Base-by-base conservation (phyloP, 495 filamentous ascomycete species). In the Annulohypoxylon nitens region DNA sequence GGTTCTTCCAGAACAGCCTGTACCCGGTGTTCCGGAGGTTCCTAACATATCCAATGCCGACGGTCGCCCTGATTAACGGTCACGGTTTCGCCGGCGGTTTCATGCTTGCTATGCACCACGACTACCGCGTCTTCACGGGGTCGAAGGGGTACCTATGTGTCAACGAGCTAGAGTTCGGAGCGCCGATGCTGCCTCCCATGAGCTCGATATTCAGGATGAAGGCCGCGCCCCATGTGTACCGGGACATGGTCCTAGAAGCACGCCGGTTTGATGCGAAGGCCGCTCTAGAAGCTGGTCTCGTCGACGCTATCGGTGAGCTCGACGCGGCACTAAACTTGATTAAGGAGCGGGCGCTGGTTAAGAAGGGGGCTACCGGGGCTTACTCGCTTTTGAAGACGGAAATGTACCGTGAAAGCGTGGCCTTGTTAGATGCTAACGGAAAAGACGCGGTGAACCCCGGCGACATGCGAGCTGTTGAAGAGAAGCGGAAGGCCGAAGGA, bases 101-200 rank as follows among this genome's bases (percentile, higher is more conserved):
- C 69, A 94, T 95, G 90, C 79, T 92, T 6, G 90, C 92, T 55
- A 93, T 94, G 91, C 89, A 92, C 79, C 92, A 94, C 82, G 93
- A 95, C 79, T 95, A 95, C 78, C 88, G 93, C 3, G 80, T 93
- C 71, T 89, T 91, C 84, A 93, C 92, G 73, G 88, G 90, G 0
- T 26, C 82, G 3, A 85, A 86, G 33, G 93, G 93, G 1, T 93
- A 89, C 78, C 78, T 91, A 11, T 94, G 93, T 78, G 75, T 95
- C 50, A 94, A 95, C 76, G 93, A 95, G 79, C 80, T 94, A 3
- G 91, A 93, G 10, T 90, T 95, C 30, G 92, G 93, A 14, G 89
- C 90, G 0, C 90, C 91, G 8, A 84, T 96, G 10, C 85, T 88
- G 53, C 83, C 91, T 0, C 86, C 92, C 10, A 93, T 96, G 92